These are phyloP conservation scores for Lanzia echinophila DNA, from an alignment of 2,329 filamentous ascomycete genomes.

Conservation along the genomic window DNA sequence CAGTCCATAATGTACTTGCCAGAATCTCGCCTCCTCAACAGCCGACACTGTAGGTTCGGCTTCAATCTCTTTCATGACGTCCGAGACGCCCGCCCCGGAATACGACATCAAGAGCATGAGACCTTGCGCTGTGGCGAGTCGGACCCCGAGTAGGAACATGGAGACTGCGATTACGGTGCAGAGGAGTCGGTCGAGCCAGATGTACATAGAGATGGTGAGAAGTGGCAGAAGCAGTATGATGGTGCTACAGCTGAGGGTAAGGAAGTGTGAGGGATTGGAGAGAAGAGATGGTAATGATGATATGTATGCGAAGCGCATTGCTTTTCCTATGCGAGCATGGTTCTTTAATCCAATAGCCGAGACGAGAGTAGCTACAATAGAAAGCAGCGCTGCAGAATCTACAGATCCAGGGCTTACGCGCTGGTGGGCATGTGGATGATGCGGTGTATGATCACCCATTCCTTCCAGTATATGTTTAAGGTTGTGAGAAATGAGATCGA, in stretches of 20 bases:
- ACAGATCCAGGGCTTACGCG: constrained; percentile 68
- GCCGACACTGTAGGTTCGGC: constrained; percentile 67
- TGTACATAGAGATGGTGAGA: constrained; percentile 71
- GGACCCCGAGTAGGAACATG: constrained; percentile 83
- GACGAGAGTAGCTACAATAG: constrained; percentile 74
- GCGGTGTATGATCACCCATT: constrained; percentile 62
- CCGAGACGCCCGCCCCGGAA: constrained; percentile 32
- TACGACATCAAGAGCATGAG: constrained; percentile 97
- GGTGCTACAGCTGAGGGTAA: constrained; percentile 80
- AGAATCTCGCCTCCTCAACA: constrained; percentile 90
- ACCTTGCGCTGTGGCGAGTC: constrained; percentile 78
- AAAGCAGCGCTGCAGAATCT: constrained; percentile 73
- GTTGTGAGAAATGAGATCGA: constrained; percentile 91
- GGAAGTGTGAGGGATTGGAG: constrained; percentile 89
- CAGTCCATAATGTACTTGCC: constrained; percentile 96
- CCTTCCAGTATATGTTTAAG: constrained; percentile 84
- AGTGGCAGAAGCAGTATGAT: constrained; percentile 77
- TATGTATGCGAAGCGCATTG: constrained; percentile 81
- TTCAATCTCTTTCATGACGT: constrained; percentile 80
- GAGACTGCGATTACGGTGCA: constrained; percentile 74
- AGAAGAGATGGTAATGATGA: constrained; percentile 77
- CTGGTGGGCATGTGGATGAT: constrained; percentile 62
- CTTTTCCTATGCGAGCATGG: constrained; percentile 83
- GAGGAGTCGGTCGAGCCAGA: constrained; percentile 75
- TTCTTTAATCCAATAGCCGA: constrained; percentile 85